Base-by-base conservation (phyloP, 441 rosid genomes). In the Croton laevigatus region DNA sequence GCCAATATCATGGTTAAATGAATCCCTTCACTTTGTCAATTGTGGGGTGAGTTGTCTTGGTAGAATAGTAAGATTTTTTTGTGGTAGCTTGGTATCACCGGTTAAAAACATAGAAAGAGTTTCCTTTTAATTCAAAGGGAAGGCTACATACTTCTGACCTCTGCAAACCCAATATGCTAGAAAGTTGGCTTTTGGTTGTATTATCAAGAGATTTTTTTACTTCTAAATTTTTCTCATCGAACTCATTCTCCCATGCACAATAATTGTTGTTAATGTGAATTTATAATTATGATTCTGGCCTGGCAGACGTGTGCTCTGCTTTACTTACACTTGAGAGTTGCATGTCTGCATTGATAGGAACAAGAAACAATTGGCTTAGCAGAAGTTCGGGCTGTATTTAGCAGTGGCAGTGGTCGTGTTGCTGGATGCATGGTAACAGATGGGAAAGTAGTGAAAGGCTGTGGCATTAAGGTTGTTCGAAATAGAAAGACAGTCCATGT, bases 391-490 rank as follows among this genome's bases (percentile, higher is more conserved):
- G 97, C 96, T 49, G 81, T 87, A 60, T 95, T 95, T 83, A 88
- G 93, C 82, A 95, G 99, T 71, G 99, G 99, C 60, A 95, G 99
- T 75, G 94, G 97, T 65, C 98, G 91, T 75, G 94, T 87, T 84
- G 99, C 99, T 72, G 99, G 99, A 65, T 95, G 97, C 87, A 91
- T 95, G 93, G 96, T 92, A 64, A 85, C 80, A n/a, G 98, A 92
- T 71, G 99, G 99, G 57, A 92, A 90, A 75, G 74, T 94, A 68
- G 86, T 81, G 71, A 87, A 89, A 84, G 98, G 84, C 59, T 92
- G 98, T 81, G 97, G 99, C 66, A 82, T 92, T 76, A 87, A 83
- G 62, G 91, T 94, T 52, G 59, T 80, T 71, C 89, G 98, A 72
- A 91, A 86, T 54, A 81, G 87, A 65, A 91, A 88, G 79, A 72